Percentiles rank a stretch among this genome's conserved stretches.
Evolutionary conservation across 768 basidiomycete species (phyloP).

Genomic region (Paxillus ammoniavirescens): DNA sequence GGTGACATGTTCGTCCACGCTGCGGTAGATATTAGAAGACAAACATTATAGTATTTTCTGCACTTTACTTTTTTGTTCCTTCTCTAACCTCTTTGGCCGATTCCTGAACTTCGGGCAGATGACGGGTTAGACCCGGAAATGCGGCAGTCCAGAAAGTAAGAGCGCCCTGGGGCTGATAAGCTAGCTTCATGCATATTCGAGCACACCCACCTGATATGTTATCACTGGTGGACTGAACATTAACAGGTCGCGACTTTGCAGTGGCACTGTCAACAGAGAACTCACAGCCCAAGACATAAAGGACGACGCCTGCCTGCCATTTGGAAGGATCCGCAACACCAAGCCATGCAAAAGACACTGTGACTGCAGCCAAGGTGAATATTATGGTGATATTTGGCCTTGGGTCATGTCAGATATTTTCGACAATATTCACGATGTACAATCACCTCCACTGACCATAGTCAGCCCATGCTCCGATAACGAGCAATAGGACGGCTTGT

Average conservation of each 20-base stretch:
- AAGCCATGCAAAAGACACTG: slow-evolving; percentile 76
- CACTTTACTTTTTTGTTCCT: slow-evolving; percentile 47
- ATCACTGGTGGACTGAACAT: slow-evolving; percentile 45
- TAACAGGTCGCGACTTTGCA: not conserved
- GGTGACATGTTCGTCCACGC: slow-evolving; percentile 48
- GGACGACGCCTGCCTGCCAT: slow-evolving; percentile 59
- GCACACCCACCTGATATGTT: slow-evolving; percentile 56
- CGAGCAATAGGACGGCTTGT: slow-evolving; percentile 63
- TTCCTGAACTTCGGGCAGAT: slow-evolving; percentile 65
- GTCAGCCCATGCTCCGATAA: slow-evolving; percentile 78
- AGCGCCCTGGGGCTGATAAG: slow-evolving; percentile 43
- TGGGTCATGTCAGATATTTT: slow-evolving; percentile 2
- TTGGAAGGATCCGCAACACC: slow-evolving; percentile 63
- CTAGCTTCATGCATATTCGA: not conserved
- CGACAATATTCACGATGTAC: not conserved
- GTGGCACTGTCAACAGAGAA: slow-evolving; percentile 1
- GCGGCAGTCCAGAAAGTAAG: slow-evolving; percentile 85
- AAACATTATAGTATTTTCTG: not conserved
- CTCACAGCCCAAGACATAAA: slow-evolving; percentile 67
- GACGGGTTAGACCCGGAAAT: slow-evolving; percentile 70
- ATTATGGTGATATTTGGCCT: slow-evolving; percentile 78
- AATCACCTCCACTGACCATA: slow-evolving; percentile 74
- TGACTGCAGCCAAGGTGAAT: slow-evolving; percentile 65
- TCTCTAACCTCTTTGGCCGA: slow-evolving; percentile 41
- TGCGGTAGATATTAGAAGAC: slow-evolving; percentile 13